phyloP scores from a whole-genome alignment of 2,329 filamentous ascomycete species.

The Cytospora schulzeri region DNA sequence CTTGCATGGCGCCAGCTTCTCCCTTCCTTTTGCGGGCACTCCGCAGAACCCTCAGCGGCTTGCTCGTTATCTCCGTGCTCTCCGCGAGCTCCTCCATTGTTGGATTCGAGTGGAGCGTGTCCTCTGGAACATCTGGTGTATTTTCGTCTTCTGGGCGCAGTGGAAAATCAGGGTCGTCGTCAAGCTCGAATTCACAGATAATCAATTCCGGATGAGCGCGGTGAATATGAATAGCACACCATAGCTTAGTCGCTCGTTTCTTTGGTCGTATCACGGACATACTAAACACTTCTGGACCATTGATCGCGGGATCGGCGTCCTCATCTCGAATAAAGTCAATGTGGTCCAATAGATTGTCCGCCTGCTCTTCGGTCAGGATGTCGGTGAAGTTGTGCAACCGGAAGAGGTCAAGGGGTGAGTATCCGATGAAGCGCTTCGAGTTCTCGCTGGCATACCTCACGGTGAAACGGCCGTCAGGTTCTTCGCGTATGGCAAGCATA shows the following conservation, averaged over 20 bases:
- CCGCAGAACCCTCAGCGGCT: constrained; percentile 74
- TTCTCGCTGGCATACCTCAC: constrained; percentile 84
- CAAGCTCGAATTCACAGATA: constrained; percentile 86
- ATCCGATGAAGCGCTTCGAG: constrained; percentile 72
- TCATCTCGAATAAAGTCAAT: constrained; percentile 87
- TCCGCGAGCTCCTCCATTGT: constrained; percentile 73
- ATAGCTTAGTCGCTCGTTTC: constrained; percentile 66
- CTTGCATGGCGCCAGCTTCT: constrained; percentile 82
- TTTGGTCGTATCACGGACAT: constrained; percentile 67
- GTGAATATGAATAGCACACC: constrained; percentile 84
- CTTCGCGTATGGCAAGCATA: constrained; percentile 73
- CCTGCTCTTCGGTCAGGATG: constrained; percentile 80
- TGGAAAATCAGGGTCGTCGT: constrained; percentile 73
- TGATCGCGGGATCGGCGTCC: constrained; percentile 70
- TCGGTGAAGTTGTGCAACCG: constrained; percentile 75
- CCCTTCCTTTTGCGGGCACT: constrained; percentile 75
- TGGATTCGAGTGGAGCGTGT: constrained; percentile 73
- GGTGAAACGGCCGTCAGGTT: constrained; percentile 65
- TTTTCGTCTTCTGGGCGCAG: constrained; percentile 63
- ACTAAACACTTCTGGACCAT: constrained; percentile 86
- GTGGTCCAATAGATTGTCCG: constrained; percentile 81
- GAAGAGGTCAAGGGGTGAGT: constrained; percentile 76
- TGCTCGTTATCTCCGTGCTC: constrained; percentile 75
- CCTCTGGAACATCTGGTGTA: constrained; percentile 66
- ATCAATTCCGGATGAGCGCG: constrained; percentile 68